Conservation (phyloP, 257 asterid species). For the Scutellaria galericulata region DNA sequence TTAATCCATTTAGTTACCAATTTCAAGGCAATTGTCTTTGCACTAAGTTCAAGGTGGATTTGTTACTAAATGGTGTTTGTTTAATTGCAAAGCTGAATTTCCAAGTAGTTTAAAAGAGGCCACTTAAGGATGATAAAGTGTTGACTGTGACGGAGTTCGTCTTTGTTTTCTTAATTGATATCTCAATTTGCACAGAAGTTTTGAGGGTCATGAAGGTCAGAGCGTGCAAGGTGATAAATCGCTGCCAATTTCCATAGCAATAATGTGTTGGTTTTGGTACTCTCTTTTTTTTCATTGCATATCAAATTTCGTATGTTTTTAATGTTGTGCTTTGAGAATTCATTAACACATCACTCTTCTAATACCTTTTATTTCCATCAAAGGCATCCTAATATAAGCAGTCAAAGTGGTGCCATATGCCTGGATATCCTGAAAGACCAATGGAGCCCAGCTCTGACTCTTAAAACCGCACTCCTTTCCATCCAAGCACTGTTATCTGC, state of each 20-base stretch:
- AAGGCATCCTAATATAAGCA: slow-evolving; percentile 99
- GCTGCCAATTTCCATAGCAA: not conserved
- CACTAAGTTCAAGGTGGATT: not conserved
- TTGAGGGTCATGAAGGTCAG: too few species aligned
- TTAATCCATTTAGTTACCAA: slow-evolving; percentile 1
- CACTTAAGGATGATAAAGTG: not conserved
- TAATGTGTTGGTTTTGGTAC: not conserved
- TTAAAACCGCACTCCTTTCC: slow-evolving; percentile 96
- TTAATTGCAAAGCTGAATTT: not conserved
- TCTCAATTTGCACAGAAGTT: too few species aligned
- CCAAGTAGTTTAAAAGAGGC: not conserved
- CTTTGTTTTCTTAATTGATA: too few species aligned
- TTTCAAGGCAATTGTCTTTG: not conserved
- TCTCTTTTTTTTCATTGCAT: not conserved
- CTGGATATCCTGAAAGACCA: slow-evolving; percentile 95
- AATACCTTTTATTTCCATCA: slow-evolving; percentile 35
- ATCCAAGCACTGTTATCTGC: slow-evolving; percentile 92
- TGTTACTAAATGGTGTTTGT: not conserved
- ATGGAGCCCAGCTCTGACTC: slow-evolving; percentile 97
- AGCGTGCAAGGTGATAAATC: not conserved
- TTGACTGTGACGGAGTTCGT: not conserved
- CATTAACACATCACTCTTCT: slow-evolving; percentile 23
- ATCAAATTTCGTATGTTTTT: not conserved
- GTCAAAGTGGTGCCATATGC: slow-evolving; percentile 99
- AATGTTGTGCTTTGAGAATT: slow-evolving; percentile 5